Conservation (phyloP, 805 yeast genomes). For the Suhomyces faveliae region DNA sequence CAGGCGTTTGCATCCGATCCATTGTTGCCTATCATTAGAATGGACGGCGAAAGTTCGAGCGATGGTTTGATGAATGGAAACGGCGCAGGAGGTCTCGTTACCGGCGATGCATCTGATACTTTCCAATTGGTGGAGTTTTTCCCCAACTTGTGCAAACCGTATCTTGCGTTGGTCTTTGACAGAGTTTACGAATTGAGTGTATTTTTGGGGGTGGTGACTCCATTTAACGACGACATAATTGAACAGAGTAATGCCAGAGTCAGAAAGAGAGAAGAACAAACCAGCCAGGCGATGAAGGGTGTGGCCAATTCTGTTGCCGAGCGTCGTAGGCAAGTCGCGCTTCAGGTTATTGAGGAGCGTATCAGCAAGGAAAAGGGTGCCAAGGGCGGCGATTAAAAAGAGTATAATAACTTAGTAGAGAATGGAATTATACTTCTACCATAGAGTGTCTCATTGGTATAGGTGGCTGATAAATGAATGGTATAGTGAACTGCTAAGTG, state of each 20-base stretch:
- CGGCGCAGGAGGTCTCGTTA: slow-evolving; percentile 31
- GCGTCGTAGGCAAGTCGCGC: slow-evolving; percentile 73
- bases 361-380: slow-evolving; percentile 29
- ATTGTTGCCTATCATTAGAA: slow-evolving; percentile 47
- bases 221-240: slow-evolving; percentile 66
- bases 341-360: slow-evolving; percentile 71
- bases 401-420: background rate
- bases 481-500: no score
- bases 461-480: no score
- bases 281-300: slow-evolving; percentile 39
- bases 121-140: slow-evolving; percentile 82
- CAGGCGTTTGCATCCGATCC: slow-evolving; percentile 59
- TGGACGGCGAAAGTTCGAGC: slow-evolving; percentile 13
- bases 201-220: slow-evolving; percentile 49
- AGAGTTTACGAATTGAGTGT: slow-evolving; percentile 34
- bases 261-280: slow-evolving; percentile 54
- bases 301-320: slow-evolving; percentile 58
- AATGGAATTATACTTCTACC: no score
- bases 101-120: slow-evolving; percentile 89
- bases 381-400: background rate
- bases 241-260: slow-evolving; percentile 76
- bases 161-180: slow-evolving; percentile 51
- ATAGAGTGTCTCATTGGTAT: no score
- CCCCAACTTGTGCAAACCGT: slow-evolving; percentile 60
- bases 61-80: background rate